Evolutionary conservation across 2,329 filamentous ascomycete species (phyloP).

Genomic region (Aspergillus eucalypticola): DNA sequence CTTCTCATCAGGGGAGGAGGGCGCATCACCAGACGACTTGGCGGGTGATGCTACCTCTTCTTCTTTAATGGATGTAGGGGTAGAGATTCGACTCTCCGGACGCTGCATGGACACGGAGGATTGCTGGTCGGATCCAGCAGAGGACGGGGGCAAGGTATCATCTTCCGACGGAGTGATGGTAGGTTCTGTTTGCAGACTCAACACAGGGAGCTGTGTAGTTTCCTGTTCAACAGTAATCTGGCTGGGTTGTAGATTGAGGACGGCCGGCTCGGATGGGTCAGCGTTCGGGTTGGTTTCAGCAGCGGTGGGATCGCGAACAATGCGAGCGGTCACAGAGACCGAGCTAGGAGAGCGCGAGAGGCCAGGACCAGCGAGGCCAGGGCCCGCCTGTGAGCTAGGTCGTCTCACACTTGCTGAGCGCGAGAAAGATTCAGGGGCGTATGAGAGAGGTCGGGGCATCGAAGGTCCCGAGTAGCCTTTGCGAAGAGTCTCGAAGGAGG

Average conservation of each 20-base stretch:
- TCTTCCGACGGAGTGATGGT: constrained; percentile 28
- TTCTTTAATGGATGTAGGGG: constrained; percentile 42
- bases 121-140: constrained; percentile 39
- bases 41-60: constrained; percentile 28
- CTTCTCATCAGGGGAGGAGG: constrained; percentile 50
- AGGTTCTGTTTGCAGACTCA: constrained; percentile 22
- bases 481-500: constrained; percentile 55
- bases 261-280: constrained; percentile 32
- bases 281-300: constrained; percentile 35
- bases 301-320: constrained; percentile 64
- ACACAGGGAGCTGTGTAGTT: constrained; percentile 41
- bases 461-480: constrained; percentile 34
- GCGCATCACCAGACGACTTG: constrained; percentile 35
- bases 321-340: constrained; percentile 84
- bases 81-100: constrained; percentile 44
- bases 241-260: constrained; percentile 54
- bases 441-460: constrained; percentile 30
- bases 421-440: constrained; percentile 31
- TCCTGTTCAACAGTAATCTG: constrained; percentile 67
- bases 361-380: constrained; percentile 22
- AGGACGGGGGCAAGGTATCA: constrained; percentile 43
- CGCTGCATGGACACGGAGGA: constrained; percentile 42
- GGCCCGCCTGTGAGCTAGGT: constrained; percentile 30
- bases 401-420: constrained; percentile 35
- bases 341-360: constrained; percentile 57